These are phyloP conservation scores for Nicotiana undulata DNA, from an alignment of 257 asterid species.

Conservation along the genomic window DNA sequence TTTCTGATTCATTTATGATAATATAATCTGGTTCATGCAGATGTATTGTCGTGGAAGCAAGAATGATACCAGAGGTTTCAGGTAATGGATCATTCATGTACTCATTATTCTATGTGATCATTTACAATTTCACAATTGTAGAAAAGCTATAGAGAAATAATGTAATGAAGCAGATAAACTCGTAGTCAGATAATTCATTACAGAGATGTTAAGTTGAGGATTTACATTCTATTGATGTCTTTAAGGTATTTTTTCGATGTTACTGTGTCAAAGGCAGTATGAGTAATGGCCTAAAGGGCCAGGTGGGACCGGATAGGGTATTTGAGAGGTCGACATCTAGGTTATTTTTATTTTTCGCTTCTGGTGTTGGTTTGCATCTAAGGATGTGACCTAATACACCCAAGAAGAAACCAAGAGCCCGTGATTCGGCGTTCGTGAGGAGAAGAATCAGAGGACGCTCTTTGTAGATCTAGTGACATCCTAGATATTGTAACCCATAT, in stretches of 20 bases:
- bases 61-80: conserved; percentile 85
- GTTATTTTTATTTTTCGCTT: not conserved
- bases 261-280: not conserved
- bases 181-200: not conserved
- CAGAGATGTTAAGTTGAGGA: not conserved
- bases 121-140: not conserved
- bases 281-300: not conserved
- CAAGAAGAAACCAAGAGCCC: no score
- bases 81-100: conserved; percentile 34
- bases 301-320: not conserved
- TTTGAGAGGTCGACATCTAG: not conserved
- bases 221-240: not conserved
- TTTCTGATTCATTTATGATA: not conserved
- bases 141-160: not conserved
- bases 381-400: not conserved
- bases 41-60: conserved; percentile 97
- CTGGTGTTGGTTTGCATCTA: not conserved
- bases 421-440: not conserved
- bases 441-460: not conserved
- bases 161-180: not conserved
- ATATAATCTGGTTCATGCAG: conserved; percentile 23
- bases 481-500: not conserved
- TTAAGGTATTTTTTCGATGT: not conserved
- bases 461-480: not conserved
- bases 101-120: conserved; percentile 7